phyloP scores from a whole-genome alignment of 2,329 filamentous ascomycete genomes.

The Xylaria sp. region DNA sequence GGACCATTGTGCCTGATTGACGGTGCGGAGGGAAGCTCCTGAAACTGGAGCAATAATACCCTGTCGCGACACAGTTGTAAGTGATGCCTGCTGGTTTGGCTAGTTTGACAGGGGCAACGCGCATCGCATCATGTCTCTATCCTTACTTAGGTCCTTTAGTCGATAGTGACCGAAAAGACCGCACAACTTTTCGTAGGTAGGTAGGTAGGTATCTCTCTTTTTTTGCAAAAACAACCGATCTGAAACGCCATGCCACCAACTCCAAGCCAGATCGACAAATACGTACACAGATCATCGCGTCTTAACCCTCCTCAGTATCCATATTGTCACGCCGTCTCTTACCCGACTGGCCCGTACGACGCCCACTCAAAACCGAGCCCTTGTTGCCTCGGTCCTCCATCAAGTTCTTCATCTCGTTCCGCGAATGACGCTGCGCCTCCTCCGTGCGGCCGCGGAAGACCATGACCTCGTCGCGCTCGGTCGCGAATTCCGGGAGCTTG shows the following conservation, averaged over 20 bases:
- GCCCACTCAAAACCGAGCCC: slow-evolving; percentile 43
- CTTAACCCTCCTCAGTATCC: slow-evolving; percentile 68
- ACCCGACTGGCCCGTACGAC: slow-evolving; percentile 37
- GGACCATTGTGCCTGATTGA: neutral
- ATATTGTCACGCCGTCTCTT: slow-evolving; percentile 53
- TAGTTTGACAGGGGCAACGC: too few species aligned
- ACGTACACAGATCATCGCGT: neutral
- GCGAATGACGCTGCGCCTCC: slow-evolving; percentile 76
- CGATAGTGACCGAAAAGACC: neutral
- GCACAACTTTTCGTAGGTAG: neutral
- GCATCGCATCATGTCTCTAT: too few species aligned
- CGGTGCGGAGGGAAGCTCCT: too few species aligned
- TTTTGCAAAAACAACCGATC: neutral
- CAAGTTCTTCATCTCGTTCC: slow-evolving; percentile 74
- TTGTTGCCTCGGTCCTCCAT: slow-evolving; percentile 62
- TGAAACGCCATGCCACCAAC: neutral
- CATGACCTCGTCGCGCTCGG: slow-evolving; percentile 79
- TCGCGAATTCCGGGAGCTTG: slow-evolving; percentile 63
- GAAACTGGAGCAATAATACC: too few species aligned
- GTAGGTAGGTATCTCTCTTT: neutral
- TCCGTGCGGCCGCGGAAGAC: slow-evolving; percentile 71
- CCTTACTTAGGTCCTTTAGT: neutral
- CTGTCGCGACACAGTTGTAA: too few species aligned
- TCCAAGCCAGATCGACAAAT: neutral
- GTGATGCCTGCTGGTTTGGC: too few species aligned